Percentiles rank a stretch among this genome's conserved stretches.
phyloP scores from a whole-genome alignment of 2,329 filamentous ascomycete genomes.

The Pseudopyricularia cyperi region DNA sequence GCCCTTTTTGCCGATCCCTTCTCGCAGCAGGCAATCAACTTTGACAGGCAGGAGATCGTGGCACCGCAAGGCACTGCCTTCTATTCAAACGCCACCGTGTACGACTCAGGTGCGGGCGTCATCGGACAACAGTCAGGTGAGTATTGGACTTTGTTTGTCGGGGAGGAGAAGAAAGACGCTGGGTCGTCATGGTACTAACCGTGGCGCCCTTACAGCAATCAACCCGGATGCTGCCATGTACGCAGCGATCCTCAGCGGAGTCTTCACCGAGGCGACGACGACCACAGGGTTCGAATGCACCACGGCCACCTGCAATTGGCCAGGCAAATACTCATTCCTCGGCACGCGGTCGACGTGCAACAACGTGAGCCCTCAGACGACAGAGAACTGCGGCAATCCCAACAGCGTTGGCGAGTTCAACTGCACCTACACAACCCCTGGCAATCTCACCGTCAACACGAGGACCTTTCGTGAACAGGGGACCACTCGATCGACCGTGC shows the following conservation, averaged over 20 bases:
- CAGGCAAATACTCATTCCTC: neutral
- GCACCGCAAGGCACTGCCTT: neutral
- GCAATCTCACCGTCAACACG: neutral
- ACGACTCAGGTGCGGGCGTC: neutral
- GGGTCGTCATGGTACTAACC: neutral
- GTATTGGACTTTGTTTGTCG: neutral
- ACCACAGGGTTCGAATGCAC: neutral
- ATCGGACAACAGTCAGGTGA: neutral
- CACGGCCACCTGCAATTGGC: slow-evolving; percentile 1
- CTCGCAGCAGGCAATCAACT: neutral
- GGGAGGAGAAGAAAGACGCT: neutral
- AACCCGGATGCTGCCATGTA: neutral
- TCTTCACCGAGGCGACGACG: neutral
- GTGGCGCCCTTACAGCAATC: neutral
- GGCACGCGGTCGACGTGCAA: neutral
- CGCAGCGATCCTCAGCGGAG: neutral
- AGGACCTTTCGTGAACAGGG: neutral
- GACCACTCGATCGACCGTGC: neutral
- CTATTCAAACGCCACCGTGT: neutral
- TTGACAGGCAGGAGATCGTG: neutral
- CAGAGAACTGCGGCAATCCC: neutral
- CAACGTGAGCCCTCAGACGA: neutral
- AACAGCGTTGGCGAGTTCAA: neutral
- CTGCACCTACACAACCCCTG: neutral
- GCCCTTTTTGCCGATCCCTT: slow-evolving; percentile 1